A percentile compares a stretch with the other conserved stretches of the same genome.
Conservation (phyloP, 305 asterid genomes). For the Fraxinus xanthoxyloides region DNA sequence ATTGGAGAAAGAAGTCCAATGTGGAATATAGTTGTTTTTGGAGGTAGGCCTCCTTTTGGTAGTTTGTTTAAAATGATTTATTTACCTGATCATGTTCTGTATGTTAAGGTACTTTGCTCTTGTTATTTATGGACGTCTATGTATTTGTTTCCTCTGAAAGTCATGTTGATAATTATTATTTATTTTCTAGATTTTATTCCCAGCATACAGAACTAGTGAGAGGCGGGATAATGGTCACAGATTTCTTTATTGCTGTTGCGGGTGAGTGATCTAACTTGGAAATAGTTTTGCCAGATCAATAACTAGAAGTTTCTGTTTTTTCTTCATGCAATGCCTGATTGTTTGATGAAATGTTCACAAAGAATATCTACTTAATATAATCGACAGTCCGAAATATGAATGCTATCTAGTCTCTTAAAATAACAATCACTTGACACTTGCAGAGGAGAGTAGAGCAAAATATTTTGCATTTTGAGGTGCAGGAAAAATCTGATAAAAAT, state of each 20-base stretch:
- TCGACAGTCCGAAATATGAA: background rate
- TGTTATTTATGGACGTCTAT: background rate
- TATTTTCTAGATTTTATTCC: background rate
- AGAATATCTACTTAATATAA: background rate
- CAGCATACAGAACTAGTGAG: background rate
- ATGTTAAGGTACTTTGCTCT: background rate
- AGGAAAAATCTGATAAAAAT: background rate
- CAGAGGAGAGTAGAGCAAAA: background rate
- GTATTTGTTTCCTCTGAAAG: background rate
- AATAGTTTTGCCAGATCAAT: background rate
- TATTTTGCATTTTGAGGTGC: background rate
- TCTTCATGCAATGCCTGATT: background rate
- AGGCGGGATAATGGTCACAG: background rate
- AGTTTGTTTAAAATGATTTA: background rate
- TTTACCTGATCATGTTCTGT: background rate
- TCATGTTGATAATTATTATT: background rate
- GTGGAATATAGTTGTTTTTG: background rate
- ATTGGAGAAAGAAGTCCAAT: background rate
- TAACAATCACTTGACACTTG: background rate
- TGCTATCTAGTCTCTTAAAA: background rate
- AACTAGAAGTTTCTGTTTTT: background rate
- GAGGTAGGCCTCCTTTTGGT: background rate
- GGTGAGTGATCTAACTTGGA: background rate
- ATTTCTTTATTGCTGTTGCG: background rate
- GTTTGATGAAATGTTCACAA: background rate